Evolutionary conservation across 148 eudicot genomes (phyloP), one percentile per base, ranked within the genome.

Genomic region (Rhododendron ferrugineum): DNA sequence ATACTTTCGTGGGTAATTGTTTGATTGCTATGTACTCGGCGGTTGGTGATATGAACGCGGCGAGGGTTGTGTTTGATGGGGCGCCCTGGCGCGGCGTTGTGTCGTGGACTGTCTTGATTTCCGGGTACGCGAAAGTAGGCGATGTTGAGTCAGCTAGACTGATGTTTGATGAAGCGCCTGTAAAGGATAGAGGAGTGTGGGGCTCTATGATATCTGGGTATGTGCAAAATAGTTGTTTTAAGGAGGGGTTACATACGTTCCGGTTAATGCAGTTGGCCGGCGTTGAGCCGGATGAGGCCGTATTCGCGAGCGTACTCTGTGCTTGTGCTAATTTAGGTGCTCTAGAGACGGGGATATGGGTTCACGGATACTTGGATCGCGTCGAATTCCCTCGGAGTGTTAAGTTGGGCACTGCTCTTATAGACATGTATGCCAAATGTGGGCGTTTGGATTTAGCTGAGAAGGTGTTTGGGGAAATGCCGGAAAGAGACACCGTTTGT

Each of bases 171-270:
- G 89, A 85, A 68, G 81, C 85, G 8, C 84, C 85, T 16, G 26
- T 87, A n/a, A 89, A 86, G 82, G 89, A 89, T 84, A 86, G 89
- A 54, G 89, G 87, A 28, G 52, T 88, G 23, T 89, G 91, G 89
- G 88, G 91, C 40, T 78, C 88, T 64, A 86, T 89, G 88, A 81
- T 89, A n/a, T 87, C 89, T 23, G 88, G 91, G 18, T 89, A 89
- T 88, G 89, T 86, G 49, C 89, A 89, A 34, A 88, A 86, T 26
- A 78, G 86, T 82, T 86, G 87, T 49, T 89, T 89, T 11, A 88
- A 86, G 78, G 88, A 89, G 70, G 91, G 89, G 15, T 84, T 89
- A 34, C 70, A 83, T 10, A 81, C 85, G 89, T 89, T 89, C 81
- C 60, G 85, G 16, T 30, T 85, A 9, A 87, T 89, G 91, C 91